Percentiles rank a stretch among this genome's conserved stretches.
Conservation (phyloP, 1,284 basidiomycete species). For the Ustilago loliicola region DNA sequence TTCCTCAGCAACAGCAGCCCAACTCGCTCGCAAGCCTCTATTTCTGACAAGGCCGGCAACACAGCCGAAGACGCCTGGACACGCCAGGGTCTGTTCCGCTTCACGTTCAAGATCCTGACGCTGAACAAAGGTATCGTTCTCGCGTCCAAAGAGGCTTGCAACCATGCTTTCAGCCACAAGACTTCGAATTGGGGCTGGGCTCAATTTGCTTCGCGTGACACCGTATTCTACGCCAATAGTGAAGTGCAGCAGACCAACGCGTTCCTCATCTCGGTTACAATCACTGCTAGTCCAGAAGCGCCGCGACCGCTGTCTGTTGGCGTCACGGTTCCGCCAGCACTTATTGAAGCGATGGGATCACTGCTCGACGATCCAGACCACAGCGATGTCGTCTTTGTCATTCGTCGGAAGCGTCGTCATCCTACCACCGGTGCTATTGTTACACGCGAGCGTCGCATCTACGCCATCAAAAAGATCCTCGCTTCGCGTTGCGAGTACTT, state of each 20-base stretch:
- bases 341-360: constrained; percentile 79
- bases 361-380: constrained; percentile 84
- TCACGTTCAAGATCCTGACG: constrained; percentile 80
- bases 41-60: constrained; percentile 12
- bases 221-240: constrained; percentile 78
- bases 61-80: constrained; percentile 78
- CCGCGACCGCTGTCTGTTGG: constrained; percentile 74
- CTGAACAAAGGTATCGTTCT: constrained; percentile 74
- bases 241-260: constrained; percentile 75
- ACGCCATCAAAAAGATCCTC: constrained; percentile 71
- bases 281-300: constrained; percentile 78
- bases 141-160: constrained; percentile 77
- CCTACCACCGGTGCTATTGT: constrained; percentile 26
- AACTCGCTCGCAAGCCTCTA: constrained; percentile 14
- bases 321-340: constrained; percentile 76
- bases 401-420: constrained; percentile 44
- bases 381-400: constrained; percentile 71
- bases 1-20: constrained; percentile 27
- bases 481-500: constrained; percentile 70
- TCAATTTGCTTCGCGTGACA: constrained; percentile 82
- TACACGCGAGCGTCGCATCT: constrained; percentile 64
- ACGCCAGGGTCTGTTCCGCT: constrained; percentile 85
- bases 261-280: constrained; percentile 83
- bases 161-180: constrained; percentile 85
- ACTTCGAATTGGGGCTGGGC: constrained; percentile 72